phyloP scores from a whole-genome alignment of 1,284 basidiomycete species.

The Fomitopsis betulina region DNA sequence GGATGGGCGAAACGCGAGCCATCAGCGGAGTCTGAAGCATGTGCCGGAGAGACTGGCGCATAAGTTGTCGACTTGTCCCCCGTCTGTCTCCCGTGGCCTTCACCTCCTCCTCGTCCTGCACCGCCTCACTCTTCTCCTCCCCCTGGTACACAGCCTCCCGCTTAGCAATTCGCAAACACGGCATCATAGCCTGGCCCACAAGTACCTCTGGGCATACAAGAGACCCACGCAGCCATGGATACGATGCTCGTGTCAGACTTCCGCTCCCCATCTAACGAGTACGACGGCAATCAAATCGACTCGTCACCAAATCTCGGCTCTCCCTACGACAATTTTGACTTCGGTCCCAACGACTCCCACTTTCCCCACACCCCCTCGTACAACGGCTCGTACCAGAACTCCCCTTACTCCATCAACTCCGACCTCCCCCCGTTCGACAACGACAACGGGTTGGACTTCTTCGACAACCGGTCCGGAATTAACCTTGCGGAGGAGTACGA shows the following conservation, averaged over 20 bases:
- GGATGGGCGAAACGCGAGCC: not conserved
- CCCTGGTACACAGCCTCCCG: conserved; percentile 1
- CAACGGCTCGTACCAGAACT: conserved; percentile 56
- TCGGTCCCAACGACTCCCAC: conserved; percentile 23
- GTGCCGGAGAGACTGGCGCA: not conserved
- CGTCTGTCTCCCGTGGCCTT: conserved; percentile 1
- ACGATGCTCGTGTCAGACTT: conserved; percentile 11
- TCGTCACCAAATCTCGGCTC: conserved; percentile 19
- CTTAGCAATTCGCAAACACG: not conserved
- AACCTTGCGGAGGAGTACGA: conserved; percentile 50
- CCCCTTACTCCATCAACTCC: conserved; percentile 61
- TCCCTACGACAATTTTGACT: conserved; percentile 35
- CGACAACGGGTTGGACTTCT: conserved; percentile 37
- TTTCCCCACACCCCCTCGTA: conserved; percentile 49
- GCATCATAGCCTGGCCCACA: not conserved
- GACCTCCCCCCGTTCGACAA: conserved; percentile 53
- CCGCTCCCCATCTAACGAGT: conserved; percentile 21
- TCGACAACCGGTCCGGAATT: conserved; percentile 33
- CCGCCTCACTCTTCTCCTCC: not conserved
- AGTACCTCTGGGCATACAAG: conserved; percentile 4
- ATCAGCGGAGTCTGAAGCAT: conserved; percentile 2
- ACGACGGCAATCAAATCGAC: conserved; percentile 20
- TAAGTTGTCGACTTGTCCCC: conserved; percentile 1
- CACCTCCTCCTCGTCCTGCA: not conserved
- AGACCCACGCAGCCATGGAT: conserved; percentile 6